Conservation (phyloP, 2,329 filamentous ascomycete genomes). For the Aspergillus versicolor region DNA sequence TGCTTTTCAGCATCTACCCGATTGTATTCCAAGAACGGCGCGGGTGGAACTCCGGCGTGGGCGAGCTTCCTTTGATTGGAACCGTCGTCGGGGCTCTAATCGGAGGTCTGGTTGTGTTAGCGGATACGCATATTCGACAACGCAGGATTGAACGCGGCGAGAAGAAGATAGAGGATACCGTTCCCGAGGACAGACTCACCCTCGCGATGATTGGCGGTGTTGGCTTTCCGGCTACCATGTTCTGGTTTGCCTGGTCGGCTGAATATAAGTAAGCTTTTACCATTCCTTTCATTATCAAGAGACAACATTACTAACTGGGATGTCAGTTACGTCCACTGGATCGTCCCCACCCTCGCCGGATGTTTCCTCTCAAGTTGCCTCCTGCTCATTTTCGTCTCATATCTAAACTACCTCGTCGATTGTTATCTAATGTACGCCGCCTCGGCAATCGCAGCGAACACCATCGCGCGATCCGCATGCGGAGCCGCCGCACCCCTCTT, state of each 20-base stretch:
- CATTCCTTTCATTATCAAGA: no score
- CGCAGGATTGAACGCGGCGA: neutral
- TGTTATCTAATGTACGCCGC: slow-evolving; percentile 38
- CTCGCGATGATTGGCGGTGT: slow-evolving; percentile 26
- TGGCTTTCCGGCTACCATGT: slow-evolving; percentile 28
- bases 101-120: slow-evolving; percentile 20
- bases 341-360: slow-evolving; percentile 28
- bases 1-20: slow-evolving; percentile 32
- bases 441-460: slow-evolving; percentile 38
- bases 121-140: slow-evolving; percentile 16
- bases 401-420: slow-evolving; percentile 40
- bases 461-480: slow-evolving; percentile 42
- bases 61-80: slow-evolving; percentile 29
- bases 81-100: slow-evolving; percentile 33
- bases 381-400: slow-evolving; percentile 32
- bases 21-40: slow-evolving; percentile 30
- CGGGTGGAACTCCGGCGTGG: slow-evolving; percentile 30
- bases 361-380: slow-evolving; percentile 36
- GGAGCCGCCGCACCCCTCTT: slow-evolving; percentile 47
- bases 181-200: slow-evolving; percentile 29
- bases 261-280: slow-evolving; percentile 13
- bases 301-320: neutral
- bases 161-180: slow-evolving; percentile 22
- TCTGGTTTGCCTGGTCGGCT: slow-evolving; percentile 32
- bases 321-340: slow-evolving; percentile 24